Evolutionary conservation across 2,329 filamentous ascomycete species (phyloP), one percentile per base, ranked within the genome.

Genomic region (Ceratocystiopsis sp.): DNA sequence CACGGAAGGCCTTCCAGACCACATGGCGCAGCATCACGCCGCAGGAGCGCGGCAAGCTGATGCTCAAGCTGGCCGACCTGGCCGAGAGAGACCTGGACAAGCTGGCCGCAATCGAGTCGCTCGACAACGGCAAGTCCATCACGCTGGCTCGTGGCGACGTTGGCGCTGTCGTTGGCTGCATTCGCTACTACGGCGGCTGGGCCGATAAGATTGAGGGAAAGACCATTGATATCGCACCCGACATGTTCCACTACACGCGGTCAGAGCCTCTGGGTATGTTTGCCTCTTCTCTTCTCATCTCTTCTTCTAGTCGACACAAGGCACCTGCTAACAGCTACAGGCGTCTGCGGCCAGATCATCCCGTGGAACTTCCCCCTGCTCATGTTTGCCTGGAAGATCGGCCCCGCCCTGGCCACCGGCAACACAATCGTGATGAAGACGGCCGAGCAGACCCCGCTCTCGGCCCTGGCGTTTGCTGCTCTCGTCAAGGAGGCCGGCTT

Each of bases 161-260:
- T 37, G 65, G 61, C 43, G 71, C 74, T 52, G 78, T 78, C 46
- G 68, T 74, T 50, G 78, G 70, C 56, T 80, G 73, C 64, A 62
- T 95, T 55, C 77, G 86, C 62, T 95, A 89, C 67, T 91, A 87
- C 55, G 85, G 73, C 56, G 86, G 86, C 48, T 93, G 81, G 78
- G 83, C 85, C 55, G 86, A 94, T 70, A 94, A 93, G 77, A 79
- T 91, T 51, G 71, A 78, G 62, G 85, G 86, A 62, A 85, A 87
- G 69, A 84, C 85, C 45, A 78, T 91, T 51, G 83, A 93, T 55
- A 82, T 84, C 52, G 67, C 72, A 55, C 72, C 75, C 46, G 78
- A 83, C 51, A 84, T 79, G 61, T 85, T 93, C 66, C 80, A 84
- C 67, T 93, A 91, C 67, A 86, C 83, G 50, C 68, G 73, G 55